A percentile compares a stretch with the other conserved stretches of the same genome.
Conservation (phyloP, 352 stramenopile genomes). For the Globisporangium lucens region DNA sequence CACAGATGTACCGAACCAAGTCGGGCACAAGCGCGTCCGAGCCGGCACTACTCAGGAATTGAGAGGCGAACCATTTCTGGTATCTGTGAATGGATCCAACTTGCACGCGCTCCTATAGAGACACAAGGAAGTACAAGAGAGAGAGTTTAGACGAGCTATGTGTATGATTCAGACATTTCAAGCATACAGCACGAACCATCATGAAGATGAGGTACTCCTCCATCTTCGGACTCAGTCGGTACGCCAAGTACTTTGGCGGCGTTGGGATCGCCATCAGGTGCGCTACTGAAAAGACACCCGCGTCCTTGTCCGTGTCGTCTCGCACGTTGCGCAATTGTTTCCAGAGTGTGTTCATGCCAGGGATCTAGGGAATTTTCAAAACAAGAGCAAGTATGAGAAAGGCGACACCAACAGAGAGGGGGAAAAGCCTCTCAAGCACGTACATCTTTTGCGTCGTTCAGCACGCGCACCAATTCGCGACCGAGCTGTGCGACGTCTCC, state of each 20-base stretch:
- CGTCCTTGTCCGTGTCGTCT: slow-evolving; percentile 56
- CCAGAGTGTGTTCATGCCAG: slow-evolving; percentile 78
- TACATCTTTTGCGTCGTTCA: slow-evolving; percentile 82
- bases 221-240: slow-evolving; percentile 82
- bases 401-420: slow-evolving; percentile 5
- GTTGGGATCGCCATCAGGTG: slow-evolving; percentile 74
- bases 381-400: background rate
- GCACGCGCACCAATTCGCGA: slow-evolving; percentile 72
- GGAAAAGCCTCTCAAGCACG: slow-evolving; percentile 3
- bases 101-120: slow-evolving; percentile 64
- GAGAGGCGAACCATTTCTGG: slow-evolving; percentile 85
- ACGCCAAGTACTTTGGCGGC: slow-evolving; percentile 73
- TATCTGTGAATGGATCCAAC: slow-evolving; percentile 73
- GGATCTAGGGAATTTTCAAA: slow-evolving; percentile 35
- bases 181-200: slow-evolving; percentile 47
- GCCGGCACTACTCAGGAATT: slow-evolving; percentile 65
- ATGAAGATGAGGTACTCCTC: slow-evolving; percentile 86
- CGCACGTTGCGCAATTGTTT: slow-evolving; percentile 73
- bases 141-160: background rate
- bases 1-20: slow-evolving; percentile 80
- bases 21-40: slow-evolving; percentile 77
- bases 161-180: background rate
- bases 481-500: slow-evolving; percentile 64
- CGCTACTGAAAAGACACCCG: slow-evolving; percentile 54
- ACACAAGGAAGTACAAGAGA: no score